Evolutionary conservation across 306 rosid genomes (phyloP).

Genomic region (Gleditsia sinensis): DNA sequence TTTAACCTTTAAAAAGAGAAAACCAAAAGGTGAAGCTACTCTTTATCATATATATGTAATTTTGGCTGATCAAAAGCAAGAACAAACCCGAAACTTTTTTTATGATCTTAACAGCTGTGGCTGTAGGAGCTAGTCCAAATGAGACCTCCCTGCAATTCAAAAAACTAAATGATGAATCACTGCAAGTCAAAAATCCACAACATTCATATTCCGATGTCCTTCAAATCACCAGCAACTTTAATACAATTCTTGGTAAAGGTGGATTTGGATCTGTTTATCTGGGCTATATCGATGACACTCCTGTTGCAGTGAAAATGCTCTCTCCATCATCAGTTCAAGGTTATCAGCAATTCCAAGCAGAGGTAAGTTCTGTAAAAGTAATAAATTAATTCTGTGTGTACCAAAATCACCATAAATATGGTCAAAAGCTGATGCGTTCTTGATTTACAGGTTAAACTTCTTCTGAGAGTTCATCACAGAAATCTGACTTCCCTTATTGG

Average conservation of each 20-base stretch:
- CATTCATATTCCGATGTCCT: conserved; percentile 40
- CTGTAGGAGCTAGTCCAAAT: neutral
- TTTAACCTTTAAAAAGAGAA: conserved; percentile 27
- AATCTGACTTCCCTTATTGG: conserved; percentile 44
- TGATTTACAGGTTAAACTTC: conserved; percentile 27
- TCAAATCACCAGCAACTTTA: conserved; percentile 49
- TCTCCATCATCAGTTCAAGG: conserved; percentile 47
- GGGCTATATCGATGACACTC: conserved; percentile 39
- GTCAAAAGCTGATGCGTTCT: neutral
- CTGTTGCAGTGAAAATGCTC: conserved; percentile 62
- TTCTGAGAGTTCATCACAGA: conserved; percentile 45
- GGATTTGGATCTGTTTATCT: conserved; percentile 53
- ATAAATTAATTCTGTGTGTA: neutral
- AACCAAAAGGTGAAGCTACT: conserved; percentile 13
- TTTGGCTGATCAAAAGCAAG: neutral
- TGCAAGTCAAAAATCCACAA: conserved; percentile 9
- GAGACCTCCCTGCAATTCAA: neutral
- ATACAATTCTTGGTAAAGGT: conserved; percentile 43
- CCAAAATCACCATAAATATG: neutral
- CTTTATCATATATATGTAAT: neutral
- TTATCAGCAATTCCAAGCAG: conserved; percentile 52
- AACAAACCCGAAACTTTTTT: neutral
- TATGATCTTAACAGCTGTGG: neutral
- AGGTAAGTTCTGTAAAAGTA: no score
- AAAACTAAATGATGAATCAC: neutral